A percentile compares a stretch with the other conserved stretches of the same genome.
Evolutionary conservation across 306 rosid genomes (phyloP).

Genomic region (Myrica gale): DNA sequence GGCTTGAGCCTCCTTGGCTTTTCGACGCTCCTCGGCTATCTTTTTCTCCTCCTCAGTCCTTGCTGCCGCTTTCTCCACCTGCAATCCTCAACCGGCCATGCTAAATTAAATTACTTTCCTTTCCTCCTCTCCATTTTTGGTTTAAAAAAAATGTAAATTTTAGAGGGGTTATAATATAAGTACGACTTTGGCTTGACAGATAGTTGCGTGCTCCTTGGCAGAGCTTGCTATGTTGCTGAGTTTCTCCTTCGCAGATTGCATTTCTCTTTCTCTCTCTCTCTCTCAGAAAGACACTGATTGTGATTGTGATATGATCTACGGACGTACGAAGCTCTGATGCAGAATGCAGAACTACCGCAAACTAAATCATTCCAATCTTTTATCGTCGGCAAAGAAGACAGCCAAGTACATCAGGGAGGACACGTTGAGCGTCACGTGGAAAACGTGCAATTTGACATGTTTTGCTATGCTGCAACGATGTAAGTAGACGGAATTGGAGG

Average conservation of each 20-base stretch:
- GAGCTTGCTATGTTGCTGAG: conserved; percentile 53
- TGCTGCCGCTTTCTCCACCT: conserved; percentile 55
- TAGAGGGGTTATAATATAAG: no score
- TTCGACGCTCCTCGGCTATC: conserved; percentile 49
- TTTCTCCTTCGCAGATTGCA: conserved; percentile 63
- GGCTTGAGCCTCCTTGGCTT: conserved; percentile 60
- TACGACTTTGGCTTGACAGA: conserved; percentile 46
- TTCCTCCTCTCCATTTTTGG: no score
- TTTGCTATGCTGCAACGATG: conserved; percentile 3
- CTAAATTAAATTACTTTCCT: no score
- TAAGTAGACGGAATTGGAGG: background rate
- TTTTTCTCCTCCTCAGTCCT: conserved; percentile 53
- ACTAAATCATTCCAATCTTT: background rate
- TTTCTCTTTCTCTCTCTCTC: conserved; percentile 14
- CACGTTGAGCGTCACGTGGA: background rate
- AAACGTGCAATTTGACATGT: background rate
- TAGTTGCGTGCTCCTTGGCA: conserved; percentile 46
- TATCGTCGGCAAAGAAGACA: background rate
- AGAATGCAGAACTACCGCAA: background rate
- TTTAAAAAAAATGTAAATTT: no score
- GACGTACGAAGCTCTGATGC: background rate
- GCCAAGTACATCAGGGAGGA: background rate
- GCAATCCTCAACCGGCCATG: conserved; percentile 3
- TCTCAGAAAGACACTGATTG: background rate
- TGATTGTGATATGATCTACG: background rate